Conservation (phyloP, 306 rosid species). For the Quercus berberidifolia region DNA sequence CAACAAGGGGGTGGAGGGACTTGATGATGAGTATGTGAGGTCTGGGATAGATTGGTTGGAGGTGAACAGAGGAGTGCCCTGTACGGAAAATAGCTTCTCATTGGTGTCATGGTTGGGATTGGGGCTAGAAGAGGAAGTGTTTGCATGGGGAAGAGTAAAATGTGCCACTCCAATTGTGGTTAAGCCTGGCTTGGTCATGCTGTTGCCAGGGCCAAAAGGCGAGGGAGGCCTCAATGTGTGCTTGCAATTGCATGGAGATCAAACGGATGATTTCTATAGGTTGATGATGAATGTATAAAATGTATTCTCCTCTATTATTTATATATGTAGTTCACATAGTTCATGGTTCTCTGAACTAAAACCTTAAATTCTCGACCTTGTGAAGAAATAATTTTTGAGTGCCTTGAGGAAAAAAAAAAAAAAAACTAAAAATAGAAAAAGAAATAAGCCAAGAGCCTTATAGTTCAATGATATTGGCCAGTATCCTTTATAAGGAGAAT, state of each 20-base stretch:
- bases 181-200: conserved; percentile 41
- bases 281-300: conserved; percentile 28
- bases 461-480: too few species aligned
- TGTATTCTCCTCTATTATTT: neutral
- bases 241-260: conserved; percentile 30
- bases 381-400: too few species aligned
- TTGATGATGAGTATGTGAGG: conserved; percentile 48
- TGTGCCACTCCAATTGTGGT: conserved; percentile 35
- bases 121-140: conserved; percentile 37
- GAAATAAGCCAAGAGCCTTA: too few species aligned
- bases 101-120: conserved; percentile 57
- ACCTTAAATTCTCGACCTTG: too few species aligned
- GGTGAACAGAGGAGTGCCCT: conserved; percentile 49
- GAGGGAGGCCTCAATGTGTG: conserved; percentile 38
- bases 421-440: too few species aligned
- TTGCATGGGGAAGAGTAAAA: conserved; percentile 46
- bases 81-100: conserved; percentile 47
- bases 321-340: too few species aligned
- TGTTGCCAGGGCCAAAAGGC: conserved; percentile 30
- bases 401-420: too few species aligned
- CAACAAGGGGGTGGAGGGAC: conserved; percentile 55
- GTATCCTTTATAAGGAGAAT: too few species aligned
- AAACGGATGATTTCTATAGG: conserved; percentile 34
- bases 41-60: conserved; percentile 65
- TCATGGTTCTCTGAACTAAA: too few species aligned